Base-by-base conservation (phyloP, 306 rosid genomes). In the Ochetophila trinervis region DNA sequence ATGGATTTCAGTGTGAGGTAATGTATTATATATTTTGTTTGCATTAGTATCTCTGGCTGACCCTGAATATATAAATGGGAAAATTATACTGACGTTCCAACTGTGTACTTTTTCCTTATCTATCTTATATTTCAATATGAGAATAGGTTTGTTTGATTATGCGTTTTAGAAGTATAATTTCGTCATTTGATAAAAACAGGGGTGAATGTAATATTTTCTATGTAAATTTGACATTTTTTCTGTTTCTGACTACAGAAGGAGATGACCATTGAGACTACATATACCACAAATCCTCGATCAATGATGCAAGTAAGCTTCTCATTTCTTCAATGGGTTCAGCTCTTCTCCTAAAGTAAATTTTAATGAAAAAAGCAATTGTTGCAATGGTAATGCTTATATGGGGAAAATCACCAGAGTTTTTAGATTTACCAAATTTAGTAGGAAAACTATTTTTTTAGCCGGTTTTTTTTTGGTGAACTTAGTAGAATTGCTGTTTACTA, bases 281-380 rank as follows among this genome's bases (percentile, higher is more conserved):
- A 89, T 82, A 74, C 96, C 2, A 76, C 94, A 75, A 93, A 93
- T 79, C 84, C 88, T 59, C 79, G 80, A 67, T 86, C 97, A 56
- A 93, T 93, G 98, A 93, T 89, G 98, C 98, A 89, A 72, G 98
- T 93, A 84, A 76, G 95, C 60, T 67, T 70, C 71, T 64, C 49
- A 14, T 42, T 7, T 40, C 56, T 27, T 13, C 44, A 15, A 6
- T 18, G 22, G 34, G 27, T 27, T n/a, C 3, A 12, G 8, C 49
- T 6, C 24, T 4, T 27, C 18, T 45, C 14, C 2, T 35, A 18
- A 0, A 40, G 50, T 30, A 14, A 40, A 18, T 20, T 59, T 15
- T 2, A 50, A 16, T 50, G 21, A 17, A 50, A 50, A 27, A 27
- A 4, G 32, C 32, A 27, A 27, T 27, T 50, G 54, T 22, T 5